Conservation (phyloP, 192 early-diverging fungal genomes). For the Podila epigama region DNA sequence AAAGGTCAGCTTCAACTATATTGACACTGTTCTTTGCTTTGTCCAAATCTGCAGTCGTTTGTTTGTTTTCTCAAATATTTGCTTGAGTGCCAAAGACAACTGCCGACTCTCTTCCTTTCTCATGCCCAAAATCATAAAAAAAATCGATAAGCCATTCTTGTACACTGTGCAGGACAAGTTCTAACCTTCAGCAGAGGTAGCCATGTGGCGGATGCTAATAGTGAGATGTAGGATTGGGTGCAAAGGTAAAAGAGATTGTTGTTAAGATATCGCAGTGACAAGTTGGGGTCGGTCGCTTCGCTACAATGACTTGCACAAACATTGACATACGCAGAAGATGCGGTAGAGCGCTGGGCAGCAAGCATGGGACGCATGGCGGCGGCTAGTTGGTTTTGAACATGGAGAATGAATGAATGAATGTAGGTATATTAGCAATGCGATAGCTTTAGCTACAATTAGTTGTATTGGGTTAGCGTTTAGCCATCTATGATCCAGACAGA, state of each 20-base stretch:
- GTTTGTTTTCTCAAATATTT: no score
- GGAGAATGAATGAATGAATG: background rate
- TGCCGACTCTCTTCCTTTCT: no score
- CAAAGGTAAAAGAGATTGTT: background rate
- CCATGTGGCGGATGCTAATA: conserved; percentile 47
- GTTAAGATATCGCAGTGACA: background rate
- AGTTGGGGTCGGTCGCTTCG: background rate
- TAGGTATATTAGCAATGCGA: no score
- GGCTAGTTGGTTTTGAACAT: conserved; percentile 6
- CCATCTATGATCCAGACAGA: no score
- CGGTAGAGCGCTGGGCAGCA: conserved; percentile 51
- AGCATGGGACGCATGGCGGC: conserved; percentile 49
- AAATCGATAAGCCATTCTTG: no score
- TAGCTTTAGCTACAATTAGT: no score
- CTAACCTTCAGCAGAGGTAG: conserved; percentile 50
- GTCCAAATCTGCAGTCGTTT: no score
- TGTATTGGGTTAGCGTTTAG: no score
- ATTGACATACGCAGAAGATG: conserved; percentile 44
- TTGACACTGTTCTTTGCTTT: no score
- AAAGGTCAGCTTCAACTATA: no score
- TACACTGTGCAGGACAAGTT: background rate
- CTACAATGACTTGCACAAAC: background rate
- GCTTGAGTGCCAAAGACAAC: no score
- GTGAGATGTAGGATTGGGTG: background rate
- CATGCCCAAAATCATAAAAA: no score